Conservation (phyloP, 306 rosid species). For the Arachis hypogaea region DNA sequence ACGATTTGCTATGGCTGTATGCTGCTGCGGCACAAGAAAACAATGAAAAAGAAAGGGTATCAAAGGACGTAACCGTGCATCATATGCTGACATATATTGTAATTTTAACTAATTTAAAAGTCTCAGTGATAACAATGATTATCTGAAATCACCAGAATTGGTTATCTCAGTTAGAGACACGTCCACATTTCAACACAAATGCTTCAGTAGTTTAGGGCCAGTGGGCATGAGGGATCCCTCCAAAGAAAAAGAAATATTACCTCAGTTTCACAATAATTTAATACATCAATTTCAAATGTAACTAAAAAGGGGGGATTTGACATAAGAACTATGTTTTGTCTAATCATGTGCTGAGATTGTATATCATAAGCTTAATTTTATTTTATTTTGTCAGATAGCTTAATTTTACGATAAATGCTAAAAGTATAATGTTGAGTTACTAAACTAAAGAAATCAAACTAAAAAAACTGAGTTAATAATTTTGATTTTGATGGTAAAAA, state of each 20-base stretch:
- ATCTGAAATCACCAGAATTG: slow-evolving; percentile 43
- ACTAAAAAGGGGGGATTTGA: no score
- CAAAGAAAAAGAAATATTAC: no score
- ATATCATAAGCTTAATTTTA: background rate
- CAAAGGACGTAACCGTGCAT: background rate
- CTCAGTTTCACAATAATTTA: no score
- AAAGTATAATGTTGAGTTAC: no score
- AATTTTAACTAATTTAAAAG: slow-evolving; percentile 27
- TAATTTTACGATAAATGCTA: no score
- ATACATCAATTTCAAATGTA: no score
- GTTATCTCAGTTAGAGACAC: slow-evolving; percentile 50
- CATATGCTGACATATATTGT: background rate
- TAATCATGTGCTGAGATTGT: background rate
- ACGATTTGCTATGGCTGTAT: background rate
- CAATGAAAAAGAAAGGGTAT: background rate
- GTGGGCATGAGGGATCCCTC: no score
- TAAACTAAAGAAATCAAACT: no score
- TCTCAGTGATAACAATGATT: slow-evolving; percentile 47
- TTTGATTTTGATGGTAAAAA: no score
- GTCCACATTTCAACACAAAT: slow-evolving; percentile 20
- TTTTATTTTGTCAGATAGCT: no score
- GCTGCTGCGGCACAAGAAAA: background rate
- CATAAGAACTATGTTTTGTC: background rate
- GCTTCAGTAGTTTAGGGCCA: slow-evolving; percentile 1
- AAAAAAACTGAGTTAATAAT: no score